A percentile compares a stretch with the other conserved stretches of the same genome.
Conservation (phyloP, 495 filamentous ascomycete species). For the Cryomyces minteri region DNA sequence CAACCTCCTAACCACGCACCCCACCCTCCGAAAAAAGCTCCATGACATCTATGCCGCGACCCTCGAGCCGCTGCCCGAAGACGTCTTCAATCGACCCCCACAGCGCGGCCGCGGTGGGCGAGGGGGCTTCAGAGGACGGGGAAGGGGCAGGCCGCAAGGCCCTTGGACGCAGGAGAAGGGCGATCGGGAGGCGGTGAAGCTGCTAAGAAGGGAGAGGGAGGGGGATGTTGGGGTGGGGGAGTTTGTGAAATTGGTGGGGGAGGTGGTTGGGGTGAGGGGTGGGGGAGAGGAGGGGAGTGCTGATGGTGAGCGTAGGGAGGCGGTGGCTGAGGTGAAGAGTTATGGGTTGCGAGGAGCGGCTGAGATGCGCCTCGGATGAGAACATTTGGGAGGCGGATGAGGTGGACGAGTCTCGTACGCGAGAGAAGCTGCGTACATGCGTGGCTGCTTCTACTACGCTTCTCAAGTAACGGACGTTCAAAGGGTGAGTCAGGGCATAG, state of each 20-base stretch:
- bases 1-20: constrained; percentile 12
- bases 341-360: no score
- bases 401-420: no score
- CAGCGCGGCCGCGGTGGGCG: not conserved
- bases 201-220: constrained; percentile 10
- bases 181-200: constrained; percentile 11
- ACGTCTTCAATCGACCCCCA: not conserved
- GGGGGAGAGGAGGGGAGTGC: not conserved
- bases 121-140: constrained; percentile 16
- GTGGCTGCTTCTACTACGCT: no score
- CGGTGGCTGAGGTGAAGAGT: no score
- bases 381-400: no score
- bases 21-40: constrained; percentile 11
- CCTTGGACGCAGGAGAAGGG: constrained; percentile 18
- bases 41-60: constrained; percentile 14
- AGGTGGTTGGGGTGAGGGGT: constrained; percentile 4
- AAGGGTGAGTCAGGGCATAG: no score
- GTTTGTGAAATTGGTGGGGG: constrained; percentile 13
- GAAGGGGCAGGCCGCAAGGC: not conserved
- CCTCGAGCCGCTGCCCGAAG: constrained; percentile 14
- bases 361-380: no score
- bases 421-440: no score
- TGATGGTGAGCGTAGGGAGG: no score
- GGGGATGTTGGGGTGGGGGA: constrained; percentile 7
- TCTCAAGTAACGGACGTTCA: no score